Base-by-base conservation (phyloP, 2,329 filamentous ascomycete species). In the Fusarium anguioides region DNA sequence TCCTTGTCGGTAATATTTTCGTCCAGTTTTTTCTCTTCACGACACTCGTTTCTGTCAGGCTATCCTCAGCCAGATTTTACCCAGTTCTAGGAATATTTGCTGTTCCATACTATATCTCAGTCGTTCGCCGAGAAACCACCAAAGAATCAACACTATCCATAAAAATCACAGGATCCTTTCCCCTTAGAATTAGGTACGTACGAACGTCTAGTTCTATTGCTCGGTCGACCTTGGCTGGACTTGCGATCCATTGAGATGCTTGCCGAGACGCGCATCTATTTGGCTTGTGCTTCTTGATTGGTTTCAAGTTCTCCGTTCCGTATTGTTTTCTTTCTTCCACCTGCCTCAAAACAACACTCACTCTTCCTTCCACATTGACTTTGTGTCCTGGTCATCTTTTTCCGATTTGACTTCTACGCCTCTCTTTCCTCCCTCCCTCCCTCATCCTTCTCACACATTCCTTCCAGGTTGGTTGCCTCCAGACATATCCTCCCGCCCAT, bases 21-120 rank as follows among this genome's bases (percentile, higher is more conserved):
- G 66, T 74, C 68, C 71, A 57, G 27, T 63, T 64, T 69, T 66
- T 78, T 79, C 72, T 68, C 73, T 80, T 79, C 76, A 69, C 64
- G 75, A 75, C 78, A 62, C 75, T 80, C 78, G 77, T 79, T 80
- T 77, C 42, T 73, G 73, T 70, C 71, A 74, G 69, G 72, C 74
- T 65, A 53, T 72, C 61, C 64, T 24, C 68, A 52, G 68, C 61
- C 71, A 53, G 64, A 71, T 50, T 64, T 73, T 61, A 40, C 47
- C 60, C 72, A 73, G 56, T 75, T 72, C 71, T 42, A 60, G 47
- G 63, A 68, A 54, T 56, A 68, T 66, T 63, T 46, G 46, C 39
- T 64, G 39, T 62, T 52, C 41, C 45, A 40, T 66, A 47, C 50
- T 47, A 49, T 65, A 59, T 56, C 59, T 55, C 65, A 49, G 46